A percentile compares a stretch with the other conserved stretches of the same genome.
phyloP scores from a whole-genome alignment of 306 rosid genomes.

The Castanea sativa region DNA sequence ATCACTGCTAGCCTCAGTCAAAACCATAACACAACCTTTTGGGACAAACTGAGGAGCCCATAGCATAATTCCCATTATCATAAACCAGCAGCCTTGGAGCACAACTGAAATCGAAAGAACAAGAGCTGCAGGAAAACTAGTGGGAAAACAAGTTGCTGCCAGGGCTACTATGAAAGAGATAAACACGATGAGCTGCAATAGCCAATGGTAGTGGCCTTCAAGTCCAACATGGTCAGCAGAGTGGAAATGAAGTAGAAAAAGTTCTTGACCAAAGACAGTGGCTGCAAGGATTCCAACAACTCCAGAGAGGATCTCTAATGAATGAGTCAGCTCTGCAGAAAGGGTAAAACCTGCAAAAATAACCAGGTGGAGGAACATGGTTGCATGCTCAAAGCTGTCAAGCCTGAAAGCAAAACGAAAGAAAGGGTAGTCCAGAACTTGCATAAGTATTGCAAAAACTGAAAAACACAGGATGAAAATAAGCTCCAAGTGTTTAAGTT shows the following conservation, averaged over 20 bases:
- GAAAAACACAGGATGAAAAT: conserved; percentile 63
- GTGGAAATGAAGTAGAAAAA: conserved; percentile 84
- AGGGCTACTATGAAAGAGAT: conserved; percentile 52
- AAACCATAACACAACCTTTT: conserved; percentile 53
- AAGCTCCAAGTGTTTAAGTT: conserved; percentile 76
- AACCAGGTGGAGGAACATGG: conserved; percentile 87
- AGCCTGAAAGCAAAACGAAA: conserved; percentile 58
- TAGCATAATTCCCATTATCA: conserved; percentile 79
- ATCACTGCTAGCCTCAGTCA: conserved; percentile 21
- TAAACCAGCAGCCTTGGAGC: conserved; percentile 90
- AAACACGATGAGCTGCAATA: conserved; percentile 72
- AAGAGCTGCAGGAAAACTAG: conserved; percentile 66
- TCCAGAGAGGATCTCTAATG: conserved; percentile 55
- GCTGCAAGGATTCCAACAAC: conserved; percentile 61
- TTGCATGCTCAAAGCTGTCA: conserved; percentile 80
- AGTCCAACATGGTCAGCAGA: conserved; percentile 87
- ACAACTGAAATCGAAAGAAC: conserved; percentile 69
- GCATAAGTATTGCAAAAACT: conserved; percentile 52
- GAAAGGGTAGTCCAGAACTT: conserved; percentile 63
- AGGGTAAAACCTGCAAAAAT: conserved; percentile 73
- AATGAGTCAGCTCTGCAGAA: conserved; percentile 54
- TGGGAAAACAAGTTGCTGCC: conserved; percentile 58
- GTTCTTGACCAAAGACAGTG: conserved; percentile 80
- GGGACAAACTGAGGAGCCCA: conserved; percentile 72
- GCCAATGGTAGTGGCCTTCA: conserved; percentile 93